Conservation (phyloP, 495 filamentous ascomycete genomes). For the Amniculicola lignicola region DNA sequence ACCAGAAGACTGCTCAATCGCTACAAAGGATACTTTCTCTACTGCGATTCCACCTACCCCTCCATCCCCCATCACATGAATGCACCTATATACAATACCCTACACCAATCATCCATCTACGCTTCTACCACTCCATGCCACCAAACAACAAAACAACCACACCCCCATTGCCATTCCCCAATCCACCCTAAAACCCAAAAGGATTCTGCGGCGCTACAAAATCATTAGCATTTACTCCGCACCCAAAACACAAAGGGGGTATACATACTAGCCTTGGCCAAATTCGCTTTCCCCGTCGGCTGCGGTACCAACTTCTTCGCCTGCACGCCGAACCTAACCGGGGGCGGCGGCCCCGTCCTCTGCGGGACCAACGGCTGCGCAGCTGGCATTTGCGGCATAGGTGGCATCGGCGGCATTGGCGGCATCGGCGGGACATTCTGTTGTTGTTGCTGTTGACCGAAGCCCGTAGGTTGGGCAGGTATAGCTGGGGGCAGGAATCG, state of each 20-base stretch:
- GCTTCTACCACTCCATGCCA: too few relatives aligned
- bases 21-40: too few relatives aligned
- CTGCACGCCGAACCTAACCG: conserved; percentile 81
- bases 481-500: conserved; percentile 45
- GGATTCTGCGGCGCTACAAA: conserved; percentile 79
- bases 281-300: conserved; percentile 88
- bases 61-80: too few relatives aligned
- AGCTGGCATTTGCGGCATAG: conserved; percentile 49
- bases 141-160: too few relatives aligned
- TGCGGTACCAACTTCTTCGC: conserved; percentile 81
- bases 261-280: conserved; percentile 92
- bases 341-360: conserved; percentile 89
- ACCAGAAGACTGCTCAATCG: too few relatives aligned
- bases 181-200: conserved; percentile 86
- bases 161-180: too few relatives aligned
- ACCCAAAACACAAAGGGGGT: conserved; percentile 6
- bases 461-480: conserved; percentile 55
- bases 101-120: too few relatives aligned
- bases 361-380: conserved; percentile 69
- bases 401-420: conserved; percentile 40
- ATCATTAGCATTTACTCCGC: conserved; percentile 10
- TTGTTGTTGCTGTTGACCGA: too few relatives aligned
- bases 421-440: conserved; percentile 17
- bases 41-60: too few relatives aligned
- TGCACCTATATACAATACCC: too few relatives aligned